phyloP scores from a whole-genome alignment of 208 protist genomes.

The Trypanosoma congolense region DNA sequence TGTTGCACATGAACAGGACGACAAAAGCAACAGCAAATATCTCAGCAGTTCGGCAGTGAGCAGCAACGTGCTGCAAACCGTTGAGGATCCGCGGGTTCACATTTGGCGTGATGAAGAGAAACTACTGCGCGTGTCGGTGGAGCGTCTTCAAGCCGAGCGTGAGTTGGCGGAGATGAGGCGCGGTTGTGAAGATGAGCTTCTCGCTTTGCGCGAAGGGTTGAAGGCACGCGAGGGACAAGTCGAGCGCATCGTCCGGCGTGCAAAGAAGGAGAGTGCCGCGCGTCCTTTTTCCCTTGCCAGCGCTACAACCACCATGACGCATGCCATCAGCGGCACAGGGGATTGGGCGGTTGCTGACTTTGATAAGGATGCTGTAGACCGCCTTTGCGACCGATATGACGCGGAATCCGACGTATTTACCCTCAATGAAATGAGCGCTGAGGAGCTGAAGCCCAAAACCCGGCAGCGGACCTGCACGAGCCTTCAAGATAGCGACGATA shows the following conservation, averaged over 20 bases:
- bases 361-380: too few relatives aligned
- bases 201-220: slow-evolving; percentile 32
- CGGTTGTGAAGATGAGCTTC: slow-evolving; percentile 37
- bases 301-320: too few relatives aligned
- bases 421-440: too few relatives aligned
- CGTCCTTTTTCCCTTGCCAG: too few relatives aligned
- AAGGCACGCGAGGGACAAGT: slow-evolving; percentile 19
- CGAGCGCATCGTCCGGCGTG: slow-evolving; percentile 15
- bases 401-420: too few relatives aligned
- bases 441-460: too few relatives aligned
- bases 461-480: too few relatives aligned
- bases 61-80: slow-evolving; percentile 26
- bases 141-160: slow-evolving; percentile 49
- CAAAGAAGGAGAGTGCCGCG: slow-evolving; percentile 22
- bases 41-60: slow-evolving; percentile 27
- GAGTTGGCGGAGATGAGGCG: slow-evolving; percentile 43
- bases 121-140: slow-evolving; percentile 49
- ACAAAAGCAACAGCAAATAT: not conserved
- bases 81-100: slow-evolving; percentile 44
- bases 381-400: too few relatives aligned
- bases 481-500: too few relatives aligned
- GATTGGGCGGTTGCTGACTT: too few relatives aligned
- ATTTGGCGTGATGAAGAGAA: slow-evolving; percentile 52
- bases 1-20: too few relatives aligned
- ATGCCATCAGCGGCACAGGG: too few relatives aligned